Conservation (phyloP, 2,329 filamentous ascomycete genomes). For the Parafenestella ontariensis region DNA sequence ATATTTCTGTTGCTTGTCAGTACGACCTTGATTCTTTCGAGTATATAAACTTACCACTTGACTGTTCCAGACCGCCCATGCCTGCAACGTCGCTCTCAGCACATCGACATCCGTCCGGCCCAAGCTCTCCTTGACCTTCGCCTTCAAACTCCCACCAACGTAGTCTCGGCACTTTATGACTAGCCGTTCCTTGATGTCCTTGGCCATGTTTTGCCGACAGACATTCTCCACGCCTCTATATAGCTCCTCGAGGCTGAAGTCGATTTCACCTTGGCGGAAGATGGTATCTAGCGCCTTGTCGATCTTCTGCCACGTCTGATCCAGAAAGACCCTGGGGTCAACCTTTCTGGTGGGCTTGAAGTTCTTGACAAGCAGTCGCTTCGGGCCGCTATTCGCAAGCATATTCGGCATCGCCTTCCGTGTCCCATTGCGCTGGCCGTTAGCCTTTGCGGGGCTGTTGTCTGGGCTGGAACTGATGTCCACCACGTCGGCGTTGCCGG, state of each 20-base stretch:
- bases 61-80: constrained; percentile 80
- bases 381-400: constrained; percentile 69
- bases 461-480: constrained; percentile 47
- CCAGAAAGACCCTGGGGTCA: constrained; percentile 79
- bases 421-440: constrained; percentile 46
- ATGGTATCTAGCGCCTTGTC: constrained; percentile 75
- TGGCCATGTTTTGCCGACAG: constrained; percentile 78
- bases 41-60: constrained; percentile 68
- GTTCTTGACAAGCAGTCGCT: constrained; percentile 94
- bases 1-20: constrained; percentile 62
- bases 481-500: constrained; percentile 28
- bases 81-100: constrained; percentile 64
- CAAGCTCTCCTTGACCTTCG: constrained; percentile 63
- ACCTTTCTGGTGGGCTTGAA: constrained; percentile 70
- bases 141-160: constrained; percentile 63
- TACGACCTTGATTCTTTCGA: neutral
- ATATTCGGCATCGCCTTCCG: constrained; percentile 68
- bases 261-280: constrained; percentile 68
- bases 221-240: constrained; percentile 92
- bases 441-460: constrained; percentile 52
- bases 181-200: constrained; percentile 71
- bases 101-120: constrained; percentile 68
- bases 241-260: constrained; percentile 80
- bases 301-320: constrained; percentile 76
- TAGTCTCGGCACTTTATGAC: constrained; percentile 71